Evolutionary conservation across 441 rosid species (phyloP).

Genomic region (Dalechampia spathulata): DNA sequence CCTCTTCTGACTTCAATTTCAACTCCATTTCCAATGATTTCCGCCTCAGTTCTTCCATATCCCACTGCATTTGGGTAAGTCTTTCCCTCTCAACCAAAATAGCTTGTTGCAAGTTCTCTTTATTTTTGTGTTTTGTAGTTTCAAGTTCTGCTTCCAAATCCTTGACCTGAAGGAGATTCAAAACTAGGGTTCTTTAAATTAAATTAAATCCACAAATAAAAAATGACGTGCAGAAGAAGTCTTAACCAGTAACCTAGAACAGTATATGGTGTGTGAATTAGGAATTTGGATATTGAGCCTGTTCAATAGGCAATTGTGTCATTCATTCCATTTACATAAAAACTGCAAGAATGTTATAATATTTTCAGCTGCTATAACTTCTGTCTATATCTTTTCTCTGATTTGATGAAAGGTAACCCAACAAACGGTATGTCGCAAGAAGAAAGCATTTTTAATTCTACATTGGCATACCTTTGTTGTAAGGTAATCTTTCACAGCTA

Average conservation of each 20-base stretch:
- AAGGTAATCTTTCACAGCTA: constrained; percentile 81
- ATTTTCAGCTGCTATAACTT: too few relatives aligned
- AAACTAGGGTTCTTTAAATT: constrained; percentile 2
- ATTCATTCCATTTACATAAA: neutral
- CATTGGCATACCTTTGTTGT: constrained; percentile 60
- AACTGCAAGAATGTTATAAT: too few relatives aligned
- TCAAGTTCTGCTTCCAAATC: constrained; percentile 97
- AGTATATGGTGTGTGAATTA: neutral
- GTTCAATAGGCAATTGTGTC: neutral
- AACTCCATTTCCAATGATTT: constrained; percentile 85
- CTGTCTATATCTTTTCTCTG: neutral
- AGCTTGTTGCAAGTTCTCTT: constrained; percentile 88
- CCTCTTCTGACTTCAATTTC: constrained; percentile 75
- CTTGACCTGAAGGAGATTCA: constrained; percentile 53
- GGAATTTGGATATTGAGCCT: neutral
- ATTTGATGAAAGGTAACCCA: neutral
- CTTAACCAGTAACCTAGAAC: constrained; percentile 2
- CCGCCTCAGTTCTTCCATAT: constrained; percentile 84
- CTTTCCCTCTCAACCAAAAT: constrained; percentile 80
- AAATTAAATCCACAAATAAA: neutral
- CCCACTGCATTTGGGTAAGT: constrained; percentile 97
- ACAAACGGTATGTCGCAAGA: neutral
- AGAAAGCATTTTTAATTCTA: constrained; percentile 4
- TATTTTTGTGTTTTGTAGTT: constrained; percentile 75
- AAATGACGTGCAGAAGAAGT: neutral